Evolutionary conservation across 441 rosid genomes (phyloP).

Genomic region (Theobroma grandiflorum): DNA sequence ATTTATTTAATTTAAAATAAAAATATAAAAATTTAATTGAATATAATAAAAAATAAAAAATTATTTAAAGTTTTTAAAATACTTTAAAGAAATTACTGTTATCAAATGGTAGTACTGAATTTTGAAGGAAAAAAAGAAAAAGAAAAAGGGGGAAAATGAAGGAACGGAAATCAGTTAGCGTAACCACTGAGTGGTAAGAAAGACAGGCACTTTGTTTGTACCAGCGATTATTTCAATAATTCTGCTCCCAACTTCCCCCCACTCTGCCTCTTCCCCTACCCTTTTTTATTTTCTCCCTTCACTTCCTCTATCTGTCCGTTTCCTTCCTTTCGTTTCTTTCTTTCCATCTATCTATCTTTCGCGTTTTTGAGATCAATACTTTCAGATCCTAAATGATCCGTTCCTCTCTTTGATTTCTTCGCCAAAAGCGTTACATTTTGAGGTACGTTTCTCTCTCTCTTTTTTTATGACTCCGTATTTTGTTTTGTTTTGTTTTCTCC

Average conservation of each 20-base stretch:
- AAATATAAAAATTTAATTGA: too few relatives aligned
- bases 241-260: slow-evolving; percentile 33
- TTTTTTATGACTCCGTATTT: slow-evolving; percentile 3
- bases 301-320: slow-evolving; percentile 26
- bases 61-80: too few relatives aligned
- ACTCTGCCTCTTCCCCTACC: slow-evolving; percentile 25
- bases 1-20: too few relatives aligned
- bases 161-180: slow-evolving; percentile 24
- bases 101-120: not conserved
- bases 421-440: not conserved
- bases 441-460: slow-evolving; percentile 16
- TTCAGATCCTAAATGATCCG: slow-evolving; percentile 45
- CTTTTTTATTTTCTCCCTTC: slow-evolving; percentile 8
- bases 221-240: slow-evolving; percentile 31
- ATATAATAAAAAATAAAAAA: too few relatives aligned
- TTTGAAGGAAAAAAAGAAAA: not conserved
- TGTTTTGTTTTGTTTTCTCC: too few relatives aligned
- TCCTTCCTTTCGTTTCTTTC: slow-evolving; percentile 18
- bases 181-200: slow-evolving; percentile 18
- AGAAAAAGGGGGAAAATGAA: not conserved
- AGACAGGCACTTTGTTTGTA: slow-evolving; percentile 22
- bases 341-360: not conserved
- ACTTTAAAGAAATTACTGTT: not conserved
- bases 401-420: slow-evolving; percentile 26
- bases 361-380: slow-evolving; percentile 16